A percentile compares a stretch with the other conserved stretches of the same genome.
phyloP scores from a whole-genome alignment of 192 early-diverging fungal species.

The Martensiomyces pterosporus region DNA sequence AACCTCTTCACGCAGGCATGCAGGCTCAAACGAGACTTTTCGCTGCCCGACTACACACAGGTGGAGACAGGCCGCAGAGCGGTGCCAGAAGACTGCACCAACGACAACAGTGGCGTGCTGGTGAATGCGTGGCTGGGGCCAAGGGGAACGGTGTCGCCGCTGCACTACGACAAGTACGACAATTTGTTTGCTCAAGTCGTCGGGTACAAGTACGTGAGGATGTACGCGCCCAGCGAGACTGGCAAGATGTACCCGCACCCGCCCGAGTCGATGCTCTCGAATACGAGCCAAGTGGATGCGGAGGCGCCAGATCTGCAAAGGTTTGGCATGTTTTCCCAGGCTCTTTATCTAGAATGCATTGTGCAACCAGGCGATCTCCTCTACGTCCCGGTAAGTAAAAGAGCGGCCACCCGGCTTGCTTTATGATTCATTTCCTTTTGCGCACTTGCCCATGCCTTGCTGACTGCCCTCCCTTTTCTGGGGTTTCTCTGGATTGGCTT shows the following conservation, averaged over 20 bases:
- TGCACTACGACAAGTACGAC: slow-evolving; percentile 78
- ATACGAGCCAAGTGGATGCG: slow-evolving; percentile 77
- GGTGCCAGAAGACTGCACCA: background rate
- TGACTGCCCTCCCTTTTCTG: too few relatives aligned
- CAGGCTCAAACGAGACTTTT: slow-evolving; percentile 60
- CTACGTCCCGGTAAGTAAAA: slow-evolving; percentile 79
- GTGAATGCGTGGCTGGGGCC: slow-evolving; percentile 80
- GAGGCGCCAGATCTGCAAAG: slow-evolving; percentile 53
- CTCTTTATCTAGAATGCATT: slow-evolving; percentile 63
- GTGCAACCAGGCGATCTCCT: slow-evolving; percentile 74
- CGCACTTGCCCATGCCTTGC: too few relatives aligned
- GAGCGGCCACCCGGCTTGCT: too few relatives aligned
- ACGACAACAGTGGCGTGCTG: slow-evolving; percentile 40
- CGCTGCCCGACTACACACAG: slow-evolving; percentile 76
- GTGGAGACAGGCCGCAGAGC: slow-evolving; percentile 38
- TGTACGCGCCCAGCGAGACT: slow-evolving; percentile 65
- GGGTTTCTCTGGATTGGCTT: too few relatives aligned
- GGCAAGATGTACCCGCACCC: slow-evolving; percentile 60
- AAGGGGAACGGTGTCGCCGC: slow-evolving; percentile 70
- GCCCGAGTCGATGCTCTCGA: slow-evolving; percentile 52
- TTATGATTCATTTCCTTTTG: too few relatives aligned
- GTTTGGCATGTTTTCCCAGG: slow-evolving; percentile 57
- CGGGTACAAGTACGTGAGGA: slow-evolving; percentile 72
- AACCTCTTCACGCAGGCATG: slow-evolving; percentile 77
- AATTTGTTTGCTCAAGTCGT: slow-evolving; percentile 84